Base-by-base conservation (phyloP, 2,329 filamentous ascomycete genomes). In the Talaromyces sp. region DNA sequence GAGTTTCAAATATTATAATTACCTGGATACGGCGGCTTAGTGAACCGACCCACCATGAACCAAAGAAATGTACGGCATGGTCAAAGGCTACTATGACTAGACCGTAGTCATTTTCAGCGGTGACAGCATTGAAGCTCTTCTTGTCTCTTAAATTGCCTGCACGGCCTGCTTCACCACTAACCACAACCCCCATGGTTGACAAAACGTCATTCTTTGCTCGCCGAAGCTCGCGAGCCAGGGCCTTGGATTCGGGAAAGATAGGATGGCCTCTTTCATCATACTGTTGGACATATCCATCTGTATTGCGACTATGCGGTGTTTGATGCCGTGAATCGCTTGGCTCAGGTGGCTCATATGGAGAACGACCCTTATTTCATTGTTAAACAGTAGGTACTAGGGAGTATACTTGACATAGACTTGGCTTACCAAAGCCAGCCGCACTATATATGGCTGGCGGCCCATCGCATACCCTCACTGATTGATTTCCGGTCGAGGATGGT, bases 141-240 rank as follows among this genome's bases (percentile, higher is more conserved):
- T 75, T 73, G 66, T 80, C 78, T 63, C 74, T 76, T 39, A 74
- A 71, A n/a, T 71, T 69, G 62, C 70, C 72, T 31, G 73, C 65
- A 43, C 73, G 77, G 17, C 75, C 73, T 68, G 79, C 74, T 67
- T 79, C 76, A 64, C 77, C 73, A 62, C 78, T 79, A 66, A 81
- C 78, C 45, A 82, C 79, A 45, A 83, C 78, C 3, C 81, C 81
- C 75, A 83, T 81, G 9, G 79, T 82, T 25, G 79, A 80, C 17
- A 83, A 74, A 37, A 83, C 80, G 67, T 83, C 81, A 73, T 84
- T 84, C 67, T 83, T 82, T 0, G 82, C 81, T 70, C 80, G 77
- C 59, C 79, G 73, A 8, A 82, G 75, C 59, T 77, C 75, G 47
- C 77, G 75, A 10, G 75, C 76, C 33, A 78, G 70, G 13, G 68